These are phyloP conservation scores for Symbiodinium natans DNA, from an alignment of 73 alveolate species.

Conservation along the genomic window DNA sequence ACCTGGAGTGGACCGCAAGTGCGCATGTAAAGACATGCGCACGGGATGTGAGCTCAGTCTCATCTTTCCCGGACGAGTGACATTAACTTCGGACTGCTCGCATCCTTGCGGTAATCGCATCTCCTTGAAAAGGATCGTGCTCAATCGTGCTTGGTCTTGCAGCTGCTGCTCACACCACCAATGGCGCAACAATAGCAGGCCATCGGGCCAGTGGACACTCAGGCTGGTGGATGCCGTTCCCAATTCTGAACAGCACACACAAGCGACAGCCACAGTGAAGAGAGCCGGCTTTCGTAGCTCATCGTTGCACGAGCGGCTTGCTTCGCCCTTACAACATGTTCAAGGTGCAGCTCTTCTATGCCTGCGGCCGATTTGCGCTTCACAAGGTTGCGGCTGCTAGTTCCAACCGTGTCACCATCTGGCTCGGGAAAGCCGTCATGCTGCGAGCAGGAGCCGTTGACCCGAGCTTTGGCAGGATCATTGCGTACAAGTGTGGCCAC, in stretches of 20 bases:
- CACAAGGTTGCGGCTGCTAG: constrained; percentile 15
- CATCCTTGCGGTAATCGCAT: background rate
- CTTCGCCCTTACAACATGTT: too few species aligned
- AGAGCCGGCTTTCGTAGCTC: background rate
- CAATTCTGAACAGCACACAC: background rate
- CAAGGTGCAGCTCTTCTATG: constrained; percentile 80
- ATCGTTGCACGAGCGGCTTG: background rate
- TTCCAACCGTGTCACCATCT: background rate
- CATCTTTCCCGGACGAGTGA: background rate
- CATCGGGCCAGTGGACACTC: background rate
- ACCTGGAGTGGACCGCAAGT: background rate
- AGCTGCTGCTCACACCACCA: background rate
- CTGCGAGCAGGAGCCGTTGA: constrained; percentile 71
- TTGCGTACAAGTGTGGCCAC: background rate
- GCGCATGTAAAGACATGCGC: constrained; percentile 10
- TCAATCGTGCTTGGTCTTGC: background rate
- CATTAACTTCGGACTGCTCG: background rate
- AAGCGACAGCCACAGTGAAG: constrained; percentile 3
- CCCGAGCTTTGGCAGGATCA: background rate
- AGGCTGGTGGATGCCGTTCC: background rate
- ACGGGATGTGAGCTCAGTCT: background rate
- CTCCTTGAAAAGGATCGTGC: background rate
- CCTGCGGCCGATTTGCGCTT: constrained; percentile 79
- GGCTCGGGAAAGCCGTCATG: too few species aligned
- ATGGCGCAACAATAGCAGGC: background rate